These are phyloP conservation scores for Pseudofabraea citricarpa DNA, from an alignment of 2,329 filamentous ascomycete species.

Conservation along the genomic window DNA sequence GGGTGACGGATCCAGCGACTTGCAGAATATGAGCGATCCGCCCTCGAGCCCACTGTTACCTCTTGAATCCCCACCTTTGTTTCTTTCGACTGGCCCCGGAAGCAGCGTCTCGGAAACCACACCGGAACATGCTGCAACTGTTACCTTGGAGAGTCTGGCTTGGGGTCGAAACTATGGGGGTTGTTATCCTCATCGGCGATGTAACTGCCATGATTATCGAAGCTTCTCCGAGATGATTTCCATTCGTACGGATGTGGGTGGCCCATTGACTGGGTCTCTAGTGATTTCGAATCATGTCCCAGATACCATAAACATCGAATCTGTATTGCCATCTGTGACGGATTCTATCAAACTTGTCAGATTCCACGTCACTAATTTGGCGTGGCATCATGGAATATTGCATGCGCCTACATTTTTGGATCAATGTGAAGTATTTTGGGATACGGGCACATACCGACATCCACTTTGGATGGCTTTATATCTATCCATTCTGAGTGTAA, in stretches of 20 bases:
- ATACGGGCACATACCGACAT: slow-evolving; percentile 16
- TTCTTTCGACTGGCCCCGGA: no score
- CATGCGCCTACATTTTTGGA: slow-evolving; percentile 20
- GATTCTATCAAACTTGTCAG: slow-evolving; percentile 17
- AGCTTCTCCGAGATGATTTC: slow-evolving; percentile 17
- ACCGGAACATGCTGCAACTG: not conserved
- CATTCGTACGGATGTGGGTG: slow-evolving; percentile 16
- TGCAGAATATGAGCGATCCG: not conserved
- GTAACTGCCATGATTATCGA: slow-evolving; percentile 23
- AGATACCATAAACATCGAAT: not conserved
- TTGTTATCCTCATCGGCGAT: slow-evolving; percentile 30
- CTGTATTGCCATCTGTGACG: slow-evolving; percentile 4
- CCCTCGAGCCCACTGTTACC: no score
- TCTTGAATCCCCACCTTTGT: no score
- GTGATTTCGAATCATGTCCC: not conserved
- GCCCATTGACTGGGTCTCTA: slow-evolving; percentile 5
- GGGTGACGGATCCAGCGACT: not conserved
- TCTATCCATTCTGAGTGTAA: slow-evolving; percentile 17
- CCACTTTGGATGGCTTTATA: slow-evolving; percentile 25
- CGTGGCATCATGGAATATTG: slow-evolving; percentile 26
- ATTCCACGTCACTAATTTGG: slow-evolving; percentile 20
- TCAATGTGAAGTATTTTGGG: slow-evolving; percentile 21
- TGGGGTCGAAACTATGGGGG: slow-evolving; percentile 31
- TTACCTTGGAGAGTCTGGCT: slow-evolving; percentile 28
- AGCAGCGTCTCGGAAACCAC: not conserved